Evolutionary conservation across 2,329 filamentous ascomycete species (phyloP), one percentile per base, ranked within the genome.

Genomic region (Incumbomyces delicatus): DNA sequence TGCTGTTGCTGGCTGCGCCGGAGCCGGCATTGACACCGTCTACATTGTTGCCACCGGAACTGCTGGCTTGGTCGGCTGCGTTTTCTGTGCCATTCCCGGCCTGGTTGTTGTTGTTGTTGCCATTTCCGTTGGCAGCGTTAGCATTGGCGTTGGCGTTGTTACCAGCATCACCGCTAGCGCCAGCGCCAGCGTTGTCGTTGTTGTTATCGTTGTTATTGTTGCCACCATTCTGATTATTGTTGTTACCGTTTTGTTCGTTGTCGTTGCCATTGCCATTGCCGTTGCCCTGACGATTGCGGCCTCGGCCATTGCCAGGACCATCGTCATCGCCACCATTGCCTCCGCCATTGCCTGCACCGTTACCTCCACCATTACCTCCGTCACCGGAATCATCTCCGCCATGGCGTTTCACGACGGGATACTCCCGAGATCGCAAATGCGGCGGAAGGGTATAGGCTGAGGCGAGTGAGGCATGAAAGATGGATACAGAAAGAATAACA

Each of bases 381-480:
- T 6, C 18, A 13, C 18, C 18, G 6, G n/a, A 13, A 12, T 27
- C 22, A 17, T 34, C 20, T 13, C n/a, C 12, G 11, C 41, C 31
- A 16, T 45, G 33, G 20, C 42, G 29, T 17, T 45, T 45, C 20
- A 22, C 42, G 2, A 10, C 16, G 6, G 11, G 12, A n/a, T 6
- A 5, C 12, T 31, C 42, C 16, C 34, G 17, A 12, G 42, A 17
- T 17, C 13, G 12, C 4, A 38, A 8, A 37, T 22, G 22, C 13
- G 13, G 13, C 3, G 42, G 42, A 12, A 45, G 18, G 30, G 20
- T 34, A 45, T 38, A 45, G 8, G 42, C 42, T 18, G 42, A 37
- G 7, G 33, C 22, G 3, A 38, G 20, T 8, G 42, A 45, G 18
- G 42, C 16, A n/a, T 45, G 42, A 18, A 45, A 45, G 33, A 38